phyloP scores from a whole-genome alignment of 768 basidiomycete genomes.

The Phylloporus sp. region DNA sequence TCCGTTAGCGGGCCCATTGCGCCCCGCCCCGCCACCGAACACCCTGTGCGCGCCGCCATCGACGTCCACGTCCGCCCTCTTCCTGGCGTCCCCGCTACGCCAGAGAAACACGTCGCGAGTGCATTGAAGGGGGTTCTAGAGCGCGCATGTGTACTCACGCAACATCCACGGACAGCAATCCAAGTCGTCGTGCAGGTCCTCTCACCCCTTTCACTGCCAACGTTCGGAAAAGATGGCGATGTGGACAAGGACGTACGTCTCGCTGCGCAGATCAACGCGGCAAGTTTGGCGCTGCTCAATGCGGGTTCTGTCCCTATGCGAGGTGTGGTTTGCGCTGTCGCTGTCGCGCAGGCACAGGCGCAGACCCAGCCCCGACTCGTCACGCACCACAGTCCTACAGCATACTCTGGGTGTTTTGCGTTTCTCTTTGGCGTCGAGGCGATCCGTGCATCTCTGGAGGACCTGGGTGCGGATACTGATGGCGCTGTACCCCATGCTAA shows the following conservation, averaged over 20 bases:
- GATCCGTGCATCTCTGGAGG: not conserved
- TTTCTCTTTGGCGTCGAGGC: conserved; percentile 45
- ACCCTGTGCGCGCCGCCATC: conserved; percentile 67
- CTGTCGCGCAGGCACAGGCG: conserved; percentile 56
- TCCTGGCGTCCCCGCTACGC: conserved; percentile 62
- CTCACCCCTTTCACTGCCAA: conserved; percentile 4
- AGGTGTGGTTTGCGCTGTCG: conserved; percentile 68
- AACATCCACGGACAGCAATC: conserved; percentile 68
- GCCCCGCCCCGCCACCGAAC: conserved; percentile 63
- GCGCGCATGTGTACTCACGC: conserved; percentile 61
- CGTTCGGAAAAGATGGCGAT: not conserved
- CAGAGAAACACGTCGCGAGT: conserved; percentile 56
- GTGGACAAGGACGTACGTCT: conserved; percentile 39
- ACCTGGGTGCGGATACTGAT: not conserved
- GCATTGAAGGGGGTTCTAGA: conserved; percentile 54
- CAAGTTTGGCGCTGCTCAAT: conserved; percentile 63
- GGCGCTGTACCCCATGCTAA: conserved; percentile 22
- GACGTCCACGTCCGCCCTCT: conserved; percentile 73
- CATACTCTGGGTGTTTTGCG: conserved; percentile 62
- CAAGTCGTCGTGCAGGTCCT: conserved; percentile 77
- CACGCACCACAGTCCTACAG: conserved; percentile 37
- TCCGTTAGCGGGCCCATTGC: conserved; percentile 83
- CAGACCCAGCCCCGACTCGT: conserved; percentile 37
- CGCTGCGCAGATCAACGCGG: conserved; percentile 69
- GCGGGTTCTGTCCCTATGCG: conserved; percentile 70